Evolutionary conservation across 371 early-diverging fungal species (phyloP).

Genomic region (Saksenaea vasiformis): DNA sequence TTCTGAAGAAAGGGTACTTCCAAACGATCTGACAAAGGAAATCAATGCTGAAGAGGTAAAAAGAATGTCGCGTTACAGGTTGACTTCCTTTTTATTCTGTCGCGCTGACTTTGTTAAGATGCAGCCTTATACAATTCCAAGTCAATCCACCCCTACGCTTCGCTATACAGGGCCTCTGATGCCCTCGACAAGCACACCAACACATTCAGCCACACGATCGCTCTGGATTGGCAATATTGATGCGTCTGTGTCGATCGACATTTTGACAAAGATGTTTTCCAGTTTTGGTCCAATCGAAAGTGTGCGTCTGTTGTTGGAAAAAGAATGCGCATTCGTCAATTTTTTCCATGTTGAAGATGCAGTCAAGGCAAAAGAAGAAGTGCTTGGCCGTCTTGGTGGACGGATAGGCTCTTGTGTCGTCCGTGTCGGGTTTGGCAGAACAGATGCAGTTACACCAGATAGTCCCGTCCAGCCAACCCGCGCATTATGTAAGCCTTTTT

Average conservation of each 20-base stretch:
- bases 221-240: constrained; percentile 97
- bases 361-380: constrained; percentile 81
- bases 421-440: constrained; percentile 92
- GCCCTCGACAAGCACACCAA: constrained; percentile 27
- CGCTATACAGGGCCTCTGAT: constrained; percentile 18
- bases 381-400: constrained; percentile 75
- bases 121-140: constrained; percentile 31
- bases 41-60: constrained; percentile 18
- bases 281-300: constrained; percentile 95
- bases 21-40: constrained; percentile 16
- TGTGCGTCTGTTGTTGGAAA: constrained; percentile 88
- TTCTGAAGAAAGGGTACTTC: not conserved
- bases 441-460: constrained; percentile 61
- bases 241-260: constrained; percentile 72
- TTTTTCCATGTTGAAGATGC: constrained; percentile 88
- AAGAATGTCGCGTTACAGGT: not conserved
- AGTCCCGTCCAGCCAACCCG: constrained; percentile 48
- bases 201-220: constrained; percentile 74
- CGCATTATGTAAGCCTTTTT: constrained; percentile 44
- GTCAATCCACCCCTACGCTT: constrained; percentile 43
- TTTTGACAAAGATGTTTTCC: constrained; percentile 80
- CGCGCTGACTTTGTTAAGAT: not conserved
- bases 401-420: constrained; percentile 78
- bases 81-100: too few relatives aligned
- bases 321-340: constrained; percentile 97